Percentiles rank a stretch among this genome's conserved stretches.
These are phyloP conservation scores for Lagenaria siceraria DNA, from an alignment of 306 rosid genomes.

Conservation along the genomic window DNA sequence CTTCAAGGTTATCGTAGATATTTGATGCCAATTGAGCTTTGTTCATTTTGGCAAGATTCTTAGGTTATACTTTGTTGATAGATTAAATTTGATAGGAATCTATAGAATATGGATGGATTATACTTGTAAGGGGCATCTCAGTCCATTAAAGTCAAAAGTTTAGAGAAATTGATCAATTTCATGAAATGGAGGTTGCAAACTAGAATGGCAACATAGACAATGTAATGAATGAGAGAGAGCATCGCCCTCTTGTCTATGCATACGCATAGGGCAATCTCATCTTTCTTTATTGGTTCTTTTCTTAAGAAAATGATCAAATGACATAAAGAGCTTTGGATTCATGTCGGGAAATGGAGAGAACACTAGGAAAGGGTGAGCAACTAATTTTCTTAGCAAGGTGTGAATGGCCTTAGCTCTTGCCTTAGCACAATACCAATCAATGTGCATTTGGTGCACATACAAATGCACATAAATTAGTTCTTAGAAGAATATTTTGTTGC, in stretches of 20 bases:
- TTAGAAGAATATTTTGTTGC: no score
- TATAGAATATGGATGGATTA: not conserved
- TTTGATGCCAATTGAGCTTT: no score
- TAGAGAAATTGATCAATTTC: not conserved
- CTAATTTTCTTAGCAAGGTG: no score
- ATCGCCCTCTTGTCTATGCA: no score
- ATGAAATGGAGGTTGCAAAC: not conserved
- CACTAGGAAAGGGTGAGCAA: not conserved
- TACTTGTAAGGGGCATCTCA: not conserved
- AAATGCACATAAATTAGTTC: no score
- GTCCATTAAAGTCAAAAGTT: not conserved
- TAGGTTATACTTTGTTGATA: not conserved
- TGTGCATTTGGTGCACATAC: no score
- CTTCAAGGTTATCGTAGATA: no score
- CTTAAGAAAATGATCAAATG: no score
- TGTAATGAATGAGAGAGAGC: not conserved
- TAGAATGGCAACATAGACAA: not conserved
- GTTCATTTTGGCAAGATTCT: not conserved
- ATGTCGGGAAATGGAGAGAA: not conserved
- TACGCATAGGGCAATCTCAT: no score
- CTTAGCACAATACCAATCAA: no score
- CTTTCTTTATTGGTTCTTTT: no score
- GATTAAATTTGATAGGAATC: not conserved
- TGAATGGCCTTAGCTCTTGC: no score
- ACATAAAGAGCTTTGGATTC: not conserved